Conservation (phyloP, 345 rosid species). For the Iberis pinnata region DNA sequence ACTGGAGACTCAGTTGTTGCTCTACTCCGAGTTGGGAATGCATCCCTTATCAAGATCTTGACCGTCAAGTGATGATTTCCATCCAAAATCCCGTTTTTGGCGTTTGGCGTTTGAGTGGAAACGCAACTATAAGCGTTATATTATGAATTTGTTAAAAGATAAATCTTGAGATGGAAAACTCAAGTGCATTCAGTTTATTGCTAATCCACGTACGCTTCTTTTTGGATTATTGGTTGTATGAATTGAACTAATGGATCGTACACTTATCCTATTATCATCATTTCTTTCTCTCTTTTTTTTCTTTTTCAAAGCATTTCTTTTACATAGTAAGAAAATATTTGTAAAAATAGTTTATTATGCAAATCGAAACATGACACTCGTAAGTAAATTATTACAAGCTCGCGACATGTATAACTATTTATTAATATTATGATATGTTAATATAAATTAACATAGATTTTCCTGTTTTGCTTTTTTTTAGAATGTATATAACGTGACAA, state of each 20-base stretch:
- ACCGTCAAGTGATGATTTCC: constrained; percentile 46
- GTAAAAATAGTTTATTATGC: no score
- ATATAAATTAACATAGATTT: no score
- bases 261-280: constrained; percentile 12
- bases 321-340: no score
- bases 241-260: constrained; percentile 22
- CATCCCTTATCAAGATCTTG: constrained; percentile 91
- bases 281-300: not conserved
- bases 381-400: no score
- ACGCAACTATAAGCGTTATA: constrained; percentile 13
- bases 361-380: no score
- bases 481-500: no score
- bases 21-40: constrained; percentile 79
- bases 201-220: constrained; percentile 15
- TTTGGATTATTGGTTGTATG: constrained; percentile 18
- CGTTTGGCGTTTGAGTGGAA: constrained; percentile 18
- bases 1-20: constrained; percentile 85
- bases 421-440: no score
- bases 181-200: constrained; percentile 25
- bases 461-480: no score
- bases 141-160: constrained; percentile 8
- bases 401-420: no score
- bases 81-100: constrained; percentile 12
- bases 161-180: constrained; percentile 26
- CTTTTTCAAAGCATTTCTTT: no score